phyloP scores from a whole-genome alignment of 306 rosid genomes.

The Ochetophila trinervis region DNA sequence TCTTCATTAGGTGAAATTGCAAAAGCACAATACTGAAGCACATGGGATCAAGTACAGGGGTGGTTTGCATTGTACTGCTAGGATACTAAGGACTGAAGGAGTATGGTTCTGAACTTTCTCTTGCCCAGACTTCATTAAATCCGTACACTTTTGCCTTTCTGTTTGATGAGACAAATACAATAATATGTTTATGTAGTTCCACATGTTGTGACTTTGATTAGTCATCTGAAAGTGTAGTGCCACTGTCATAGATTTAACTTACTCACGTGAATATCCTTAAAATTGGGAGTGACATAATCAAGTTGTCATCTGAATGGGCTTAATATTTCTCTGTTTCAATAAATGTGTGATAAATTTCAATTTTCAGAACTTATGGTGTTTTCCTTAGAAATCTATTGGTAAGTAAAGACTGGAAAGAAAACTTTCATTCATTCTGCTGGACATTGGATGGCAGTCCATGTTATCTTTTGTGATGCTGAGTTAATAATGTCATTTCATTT shows the following conservation, averaged over 20 bases:
- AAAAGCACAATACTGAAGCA: conserved; percentile 76
- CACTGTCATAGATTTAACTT: too few species aligned
- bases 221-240: too few species aligned
- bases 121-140: conserved; percentile 12
- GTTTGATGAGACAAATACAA: neutral
- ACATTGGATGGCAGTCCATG: neutral
- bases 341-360: neutral
- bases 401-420: too few species aligned
- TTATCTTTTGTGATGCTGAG: neutral
- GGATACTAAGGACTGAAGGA: conserved; percentile 88
- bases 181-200: neutral
- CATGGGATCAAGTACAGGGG: conserved; percentile 60
- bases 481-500: too few species aligned
- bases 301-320: neutral
- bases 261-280: neutral
- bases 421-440: neutral
- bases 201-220: too few species aligned
- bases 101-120: conserved; percentile 50
- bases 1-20: conserved; percentile 69
- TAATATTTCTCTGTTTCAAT: neutral
- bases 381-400: too few species aligned
- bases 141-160: neutral
- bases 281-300: neutral
- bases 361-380: neutral
- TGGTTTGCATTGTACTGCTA: conserved; percentile 77